These are phyloP conservation scores for Metroxylon sagu DNA, from an alignment of 176 grass and related monocot genomes.

Conservation along the genomic window DNA sequence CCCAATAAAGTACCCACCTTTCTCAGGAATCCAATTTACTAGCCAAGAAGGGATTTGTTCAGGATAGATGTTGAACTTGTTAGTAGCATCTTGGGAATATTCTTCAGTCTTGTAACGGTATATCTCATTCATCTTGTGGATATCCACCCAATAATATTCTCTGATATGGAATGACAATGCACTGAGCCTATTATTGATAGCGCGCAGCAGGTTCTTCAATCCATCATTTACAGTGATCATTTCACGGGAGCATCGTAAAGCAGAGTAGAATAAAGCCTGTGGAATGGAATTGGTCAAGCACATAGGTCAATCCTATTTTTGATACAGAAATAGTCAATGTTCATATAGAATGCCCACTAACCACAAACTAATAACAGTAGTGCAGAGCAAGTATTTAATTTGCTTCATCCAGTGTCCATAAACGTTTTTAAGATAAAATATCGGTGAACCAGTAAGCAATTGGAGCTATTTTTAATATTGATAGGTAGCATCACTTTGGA, in stretches of 20 bases:
- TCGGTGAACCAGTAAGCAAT: no score
- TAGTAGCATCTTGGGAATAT: constrained; percentile 73
- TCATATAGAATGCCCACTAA: background rate
- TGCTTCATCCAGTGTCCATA: no score
- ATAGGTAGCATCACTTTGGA: no score
- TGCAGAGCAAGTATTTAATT: no score
- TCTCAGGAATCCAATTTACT: constrained; percentile 79
- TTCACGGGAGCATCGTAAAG: constrained; percentile 63
- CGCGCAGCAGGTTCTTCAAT: constrained; percentile 47
- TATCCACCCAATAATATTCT: constrained; percentile 79
- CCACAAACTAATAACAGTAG: no score
- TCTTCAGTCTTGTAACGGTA: constrained; percentile 85
- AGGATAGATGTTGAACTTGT: constrained; percentile 87
- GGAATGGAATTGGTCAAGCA: constrained; percentile 12
- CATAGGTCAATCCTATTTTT: no score
- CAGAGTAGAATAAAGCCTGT: constrained; percentile 76
- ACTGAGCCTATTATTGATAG: constrained; percentile 80
- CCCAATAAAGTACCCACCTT: constrained; percentile 69
- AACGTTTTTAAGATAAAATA: no score
- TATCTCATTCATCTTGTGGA: constrained; percentile 83
- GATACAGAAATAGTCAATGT: no score
- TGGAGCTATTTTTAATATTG: no score
- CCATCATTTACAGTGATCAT: constrained; percentile 53
- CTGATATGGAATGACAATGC: constrained; percentile 73
- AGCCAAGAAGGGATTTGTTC: constrained; percentile 81